Percentiles rank a stretch among this genome's conserved stretches.
Conservation (phyloP, 2,329 filamentous ascomycete genomes). For the Fusarium humuli region DNA sequence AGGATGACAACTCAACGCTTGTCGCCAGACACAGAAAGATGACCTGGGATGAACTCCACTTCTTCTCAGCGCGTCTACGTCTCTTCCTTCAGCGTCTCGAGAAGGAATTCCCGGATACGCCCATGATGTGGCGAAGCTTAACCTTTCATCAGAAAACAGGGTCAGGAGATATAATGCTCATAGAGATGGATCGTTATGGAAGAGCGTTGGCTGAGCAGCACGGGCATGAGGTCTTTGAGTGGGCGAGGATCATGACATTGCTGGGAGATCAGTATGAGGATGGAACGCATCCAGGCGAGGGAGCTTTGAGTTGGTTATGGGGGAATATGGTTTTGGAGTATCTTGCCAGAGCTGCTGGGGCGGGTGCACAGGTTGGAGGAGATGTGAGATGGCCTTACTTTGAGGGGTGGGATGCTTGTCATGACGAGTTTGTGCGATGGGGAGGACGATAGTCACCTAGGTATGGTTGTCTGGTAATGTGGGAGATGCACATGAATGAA, state of each 20-base stretch:
- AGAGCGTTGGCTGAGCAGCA: slow-evolving; percentile 3
- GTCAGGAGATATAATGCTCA: not conserved
- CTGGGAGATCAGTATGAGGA: slow-evolving; percentile 2
- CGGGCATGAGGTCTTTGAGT: slow-evolving; percentile 9
- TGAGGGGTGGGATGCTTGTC: slow-evolving; percentile 16
- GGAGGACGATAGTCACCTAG: not conserved
- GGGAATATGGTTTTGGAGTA: slow-evolving; percentile 14
- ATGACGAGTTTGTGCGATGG: not conserved
- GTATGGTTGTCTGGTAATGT: not conserved
- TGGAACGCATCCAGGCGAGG: not conserved
- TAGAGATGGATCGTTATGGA: slow-evolving; percentile 13
- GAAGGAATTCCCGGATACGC: not conserved
- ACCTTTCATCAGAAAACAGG: slow-evolving; percentile 9
- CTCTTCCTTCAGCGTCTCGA: not conserved
- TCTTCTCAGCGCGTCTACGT: not conserved
- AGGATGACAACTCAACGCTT: not conserved
- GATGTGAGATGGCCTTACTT: slow-evolving; percentile 11
- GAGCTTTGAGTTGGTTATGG: slow-evolving; percentile 3
- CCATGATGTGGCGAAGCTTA: slow-evolving; percentile 7
- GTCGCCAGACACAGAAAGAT: not conserved
- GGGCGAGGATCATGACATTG: not conserved
- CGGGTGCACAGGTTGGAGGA: not conserved
- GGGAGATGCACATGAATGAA: not conserved
- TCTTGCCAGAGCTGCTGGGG: slow-evolving; percentile 5
- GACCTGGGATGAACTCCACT: slow-evolving; percentile 8